Percentiles rank a stretch among this genome's conserved stretches.
Conservation (phyloP, 169 alveolate species). For the Eimeria maxima region DNA sequence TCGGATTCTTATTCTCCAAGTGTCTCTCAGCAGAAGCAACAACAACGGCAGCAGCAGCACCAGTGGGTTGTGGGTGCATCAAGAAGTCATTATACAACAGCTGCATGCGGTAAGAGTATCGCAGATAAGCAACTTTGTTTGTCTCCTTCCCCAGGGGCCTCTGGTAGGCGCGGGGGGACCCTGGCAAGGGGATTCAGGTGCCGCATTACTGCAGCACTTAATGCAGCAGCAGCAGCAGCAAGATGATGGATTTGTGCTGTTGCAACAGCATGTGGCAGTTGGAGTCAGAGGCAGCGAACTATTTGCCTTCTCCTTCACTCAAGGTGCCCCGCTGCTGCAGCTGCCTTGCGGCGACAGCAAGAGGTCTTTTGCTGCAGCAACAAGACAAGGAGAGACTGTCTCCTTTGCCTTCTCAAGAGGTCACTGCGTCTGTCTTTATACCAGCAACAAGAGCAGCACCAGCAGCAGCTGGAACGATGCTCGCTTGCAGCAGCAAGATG, state of each 20-base stretch:
- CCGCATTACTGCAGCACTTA: neutral
- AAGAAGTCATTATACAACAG: slow-evolving; percentile 28
- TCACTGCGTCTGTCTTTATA: neutral
- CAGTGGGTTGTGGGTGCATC: neutral
- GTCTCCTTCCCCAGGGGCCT: slow-evolving; percentile 65
- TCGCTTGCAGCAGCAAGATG: neutral
- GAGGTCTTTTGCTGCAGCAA: slow-evolving; percentile 20
- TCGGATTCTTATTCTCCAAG: slow-evolving; percentile 13
- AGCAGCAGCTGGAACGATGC: slow-evolving; percentile 24
- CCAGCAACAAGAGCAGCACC: slow-evolving; percentile 36
- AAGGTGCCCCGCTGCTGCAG: slow-evolving; percentile 66
- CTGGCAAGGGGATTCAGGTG: slow-evolving; percentile 9
- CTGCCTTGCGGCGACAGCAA: slow-evolving; percentile 68
- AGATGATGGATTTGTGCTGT: slow-evolving; percentile 48
- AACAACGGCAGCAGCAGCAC: slow-evolving; percentile 16
- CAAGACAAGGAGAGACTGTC: neutral
- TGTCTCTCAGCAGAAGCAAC: slow-evolving; percentile 19
- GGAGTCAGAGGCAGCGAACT: slow-evolving; percentile 47
- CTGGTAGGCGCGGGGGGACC: neutral
- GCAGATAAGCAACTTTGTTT: slow-evolving; percentile 12
- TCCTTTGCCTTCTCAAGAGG: slow-evolving; percentile 38
- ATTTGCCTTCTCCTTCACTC: slow-evolving; percentile 14
- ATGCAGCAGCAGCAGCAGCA: slow-evolving; percentile 56
- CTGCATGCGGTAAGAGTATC: slow-evolving; percentile 4
- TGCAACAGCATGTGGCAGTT: slow-evolving; percentile 45